Evolutionary conservation across 768 basidiomycete genomes (phyloP).

Genomic region (Xerocomellus dryophilus): DNA sequence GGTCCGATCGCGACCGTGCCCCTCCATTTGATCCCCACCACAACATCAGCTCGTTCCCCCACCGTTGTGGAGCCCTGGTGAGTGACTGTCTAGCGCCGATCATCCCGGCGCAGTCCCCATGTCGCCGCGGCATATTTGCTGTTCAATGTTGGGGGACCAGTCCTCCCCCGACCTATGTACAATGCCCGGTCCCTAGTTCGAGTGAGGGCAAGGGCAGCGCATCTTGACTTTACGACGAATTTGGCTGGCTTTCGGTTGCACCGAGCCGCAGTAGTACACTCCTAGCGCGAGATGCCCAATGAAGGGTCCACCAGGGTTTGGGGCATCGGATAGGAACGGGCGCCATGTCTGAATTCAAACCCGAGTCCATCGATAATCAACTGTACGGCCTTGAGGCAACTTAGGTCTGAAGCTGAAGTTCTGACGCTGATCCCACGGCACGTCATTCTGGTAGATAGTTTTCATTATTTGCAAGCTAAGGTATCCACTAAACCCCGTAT

Average conservation of each 20-base stretch:
- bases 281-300: too few species aligned
- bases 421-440: too few species aligned
- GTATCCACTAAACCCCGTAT: background rate
- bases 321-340: background rate
- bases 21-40: too few species aligned
- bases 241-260: background rate
- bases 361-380: background rate
- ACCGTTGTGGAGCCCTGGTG: background rate
- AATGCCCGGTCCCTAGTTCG: too few species aligned
- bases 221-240: too few species aligned
- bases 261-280: too few species aligned
- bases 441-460: too few species aligned
- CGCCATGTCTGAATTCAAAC: background rate
- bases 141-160: too few species aligned
- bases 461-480: background rate
- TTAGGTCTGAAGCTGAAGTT: too few species aligned
- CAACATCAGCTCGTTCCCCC: background rate
- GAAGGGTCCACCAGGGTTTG: background rate
- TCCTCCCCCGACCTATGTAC: too few species aligned
- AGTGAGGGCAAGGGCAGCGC: too few species aligned
- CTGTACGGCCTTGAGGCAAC: constrained; percentile 1
- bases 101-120: background rate
- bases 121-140: background rate
- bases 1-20: background rate
- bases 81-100: background rate